Percentiles rank a stretch among this genome's conserved stretches.
phyloP scores from a whole-genome alignment of 1,139 yeast genomes.

The Schwanniomyces etchellsii region DNA sequence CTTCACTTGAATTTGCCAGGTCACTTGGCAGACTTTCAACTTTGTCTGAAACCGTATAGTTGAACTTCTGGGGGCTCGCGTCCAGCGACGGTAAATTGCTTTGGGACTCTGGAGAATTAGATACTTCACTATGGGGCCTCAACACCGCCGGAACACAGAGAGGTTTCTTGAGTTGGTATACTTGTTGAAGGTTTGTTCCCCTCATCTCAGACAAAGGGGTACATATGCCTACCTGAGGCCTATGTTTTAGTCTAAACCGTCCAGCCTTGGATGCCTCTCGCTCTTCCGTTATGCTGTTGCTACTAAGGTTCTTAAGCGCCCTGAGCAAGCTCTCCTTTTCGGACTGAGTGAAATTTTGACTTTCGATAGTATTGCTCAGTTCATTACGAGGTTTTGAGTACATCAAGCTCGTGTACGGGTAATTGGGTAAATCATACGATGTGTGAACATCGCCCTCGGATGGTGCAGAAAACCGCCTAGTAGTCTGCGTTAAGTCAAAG shows the following conservation, averaged over 20 bases:
- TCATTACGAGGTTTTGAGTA: conserved; percentile 5
- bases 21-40: conserved; percentile 1
- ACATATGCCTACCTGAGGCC: neutral
- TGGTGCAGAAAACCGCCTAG: conserved; percentile 24
- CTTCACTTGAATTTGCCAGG: neutral
- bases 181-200: conserved; percentile 16
- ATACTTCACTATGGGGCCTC: conserved; percentile 18
- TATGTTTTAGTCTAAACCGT: conserved; percentile 9
- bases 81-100: conserved; percentile 1
- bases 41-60: conserved; percentile 3
- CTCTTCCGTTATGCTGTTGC: conserved; percentile 19
- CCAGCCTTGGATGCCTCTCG: conserved; percentile 4
- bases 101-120: conserved; percentile 1
- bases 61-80: conserved; percentile 3
- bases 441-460: conserved; percentile 4
- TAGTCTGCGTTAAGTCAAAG: conserved; percentile 34
- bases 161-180: conserved; percentile 36
- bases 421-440: conserved; percentile 10
- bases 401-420: conserved; percentile 15
- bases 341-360: conserved; percentile 3
- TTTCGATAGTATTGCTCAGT: neutral
- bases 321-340: conserved; percentile 11
- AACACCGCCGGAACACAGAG: conserved; percentile 39
- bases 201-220: conserved; percentile 8
- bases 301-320: conserved; percentile 22